Evolutionary conservation across 2,329 filamentous ascomycete genomes (phyloP).

Genomic region (Ophiostoma ulmi): DNA sequence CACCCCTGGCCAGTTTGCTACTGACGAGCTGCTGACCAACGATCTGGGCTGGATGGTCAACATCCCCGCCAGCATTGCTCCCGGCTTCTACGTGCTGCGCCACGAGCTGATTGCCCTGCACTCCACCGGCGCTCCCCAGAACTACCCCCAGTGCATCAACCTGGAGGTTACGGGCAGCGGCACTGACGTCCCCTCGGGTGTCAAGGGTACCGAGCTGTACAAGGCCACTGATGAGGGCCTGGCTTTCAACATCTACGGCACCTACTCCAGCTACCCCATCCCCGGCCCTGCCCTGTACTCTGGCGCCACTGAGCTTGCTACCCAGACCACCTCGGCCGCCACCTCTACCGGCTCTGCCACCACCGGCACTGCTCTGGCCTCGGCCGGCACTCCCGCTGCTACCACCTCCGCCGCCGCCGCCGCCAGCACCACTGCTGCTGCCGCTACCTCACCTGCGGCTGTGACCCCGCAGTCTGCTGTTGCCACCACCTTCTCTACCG

Average conservation of each 20-base stretch:
- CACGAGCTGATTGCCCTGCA: slow-evolving; percentile 45
- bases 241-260: slow-evolving; percentile 26
- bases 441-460: not conserved
- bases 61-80: slow-evolving; percentile 42
- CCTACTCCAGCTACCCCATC: slow-evolving; percentile 25
- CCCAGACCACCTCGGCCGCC: slow-evolving; percentile 11
- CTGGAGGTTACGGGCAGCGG: slow-evolving; percentile 24
- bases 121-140: slow-evolving; percentile 25
- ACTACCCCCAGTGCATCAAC: slow-evolving; percentile 28
- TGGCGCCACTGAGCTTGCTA: slow-evolving; percentile 26
- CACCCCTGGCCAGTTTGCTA: slow-evolving; percentile 34
- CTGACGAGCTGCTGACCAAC: slow-evolving; percentile 43
- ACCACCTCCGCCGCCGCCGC: not conserved
- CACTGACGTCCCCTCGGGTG: slow-evolving; percentile 24
- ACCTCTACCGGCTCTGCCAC: slow-evolving; percentile 1
- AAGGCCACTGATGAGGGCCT: slow-evolving; percentile 26
- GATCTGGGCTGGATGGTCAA: slow-evolving; percentile 48
- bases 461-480: not conserved
- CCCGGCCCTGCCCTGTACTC: slow-evolving; percentile 30
- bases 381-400: not conserved
- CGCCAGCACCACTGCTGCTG: not conserved
- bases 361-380: slow-evolving; percentile 15
- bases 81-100: slow-evolving; percentile 48
- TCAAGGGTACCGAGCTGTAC: slow-evolving; percentile 25
- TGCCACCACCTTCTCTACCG: not conserved